Evolutionary conservation across 2,329 filamentous ascomycete genomes (phyloP).

Genomic region (Fusarium sp.): DNA sequence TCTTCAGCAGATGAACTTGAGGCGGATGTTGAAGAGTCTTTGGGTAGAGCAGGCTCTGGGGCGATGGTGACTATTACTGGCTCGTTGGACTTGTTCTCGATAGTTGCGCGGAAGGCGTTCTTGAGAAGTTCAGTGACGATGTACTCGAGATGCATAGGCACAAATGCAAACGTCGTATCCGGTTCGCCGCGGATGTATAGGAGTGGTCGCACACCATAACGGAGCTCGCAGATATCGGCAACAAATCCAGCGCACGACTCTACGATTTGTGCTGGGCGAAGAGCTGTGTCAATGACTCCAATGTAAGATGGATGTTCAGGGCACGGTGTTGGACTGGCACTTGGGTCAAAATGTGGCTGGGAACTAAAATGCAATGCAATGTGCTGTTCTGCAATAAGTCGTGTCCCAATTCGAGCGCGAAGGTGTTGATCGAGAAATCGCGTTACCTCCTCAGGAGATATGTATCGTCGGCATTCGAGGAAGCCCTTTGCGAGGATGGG

Average conservation of each 20-base stretch:
- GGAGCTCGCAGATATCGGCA: constrained; percentile 94
- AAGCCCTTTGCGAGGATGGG: constrained; percentile 92
- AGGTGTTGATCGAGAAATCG: constrained; percentile 93
- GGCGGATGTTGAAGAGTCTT: constrained; percentile 39
- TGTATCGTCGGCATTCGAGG: constrained; percentile 91
- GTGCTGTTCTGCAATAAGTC: constrained; percentile 95
- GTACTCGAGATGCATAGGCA: constrained; percentile 97
- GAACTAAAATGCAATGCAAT: constrained; percentile 83
- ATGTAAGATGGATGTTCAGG: constrained; percentile 76
- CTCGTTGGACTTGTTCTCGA: constrained; percentile 84
- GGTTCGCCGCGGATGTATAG: constrained; percentile 87
- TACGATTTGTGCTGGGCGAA: constrained; percentile 84
- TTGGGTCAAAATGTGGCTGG: constrained; percentile 75
- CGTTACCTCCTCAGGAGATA: constrained; percentile 84
- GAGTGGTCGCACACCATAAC: constrained; percentile 87
- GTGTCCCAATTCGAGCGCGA: constrained; percentile 90
- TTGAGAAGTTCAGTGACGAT: constrained; percentile 97
- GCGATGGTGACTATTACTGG: constrained; percentile 94
- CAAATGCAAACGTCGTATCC: constrained; percentile 89
- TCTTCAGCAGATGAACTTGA: constrained; percentile 43
- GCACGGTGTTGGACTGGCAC: constrained; percentile 61
- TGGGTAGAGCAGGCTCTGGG: constrained; percentile 64
- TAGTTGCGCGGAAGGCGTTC: constrained; percentile 93
- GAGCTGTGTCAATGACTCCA: constrained; percentile 91
- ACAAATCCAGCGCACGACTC: constrained; percentile 90